phyloP scores from a whole-genome alignment of 805 yeast species.

The Starmera dryadoides region DNA sequence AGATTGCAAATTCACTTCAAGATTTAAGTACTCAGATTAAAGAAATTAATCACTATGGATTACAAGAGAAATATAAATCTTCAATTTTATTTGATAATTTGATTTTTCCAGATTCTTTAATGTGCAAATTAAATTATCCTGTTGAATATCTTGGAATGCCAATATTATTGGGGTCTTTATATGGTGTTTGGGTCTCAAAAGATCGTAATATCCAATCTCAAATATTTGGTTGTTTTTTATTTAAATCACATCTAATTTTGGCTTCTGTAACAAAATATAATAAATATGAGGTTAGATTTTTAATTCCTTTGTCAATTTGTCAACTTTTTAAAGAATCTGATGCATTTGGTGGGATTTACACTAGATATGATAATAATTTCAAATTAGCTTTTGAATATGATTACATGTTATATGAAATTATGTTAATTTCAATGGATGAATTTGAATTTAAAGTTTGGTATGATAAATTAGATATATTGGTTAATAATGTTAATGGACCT shows the following conservation, averaged over 20 bases:
- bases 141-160: slow-evolving; percentile 42
- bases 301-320: slow-evolving; percentile 39
- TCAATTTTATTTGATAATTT: slow-evolving; percentile 10
- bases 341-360: slow-evolving; percentile 23
- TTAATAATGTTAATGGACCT: slow-evolving; percentile 25
- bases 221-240: slow-evolving; percentile 32
- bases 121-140: slow-evolving; percentile 19
- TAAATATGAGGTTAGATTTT: slow-evolving; percentile 31
- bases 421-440: slow-evolving; percentile 25
- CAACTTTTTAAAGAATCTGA: slow-evolving; percentile 17
- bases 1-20: slow-evolving; percentile 10
- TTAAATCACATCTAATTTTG: slow-evolving; percentile 43
- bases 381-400: slow-evolving; percentile 41
- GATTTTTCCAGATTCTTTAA: slow-evolving; percentile 3
- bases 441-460: slow-evolving; percentile 37
- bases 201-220: slow-evolving; percentile 6
- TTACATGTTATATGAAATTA: slow-evolving; percentile 35
- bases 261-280: slow-evolving; percentile 20
- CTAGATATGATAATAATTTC: slow-evolving; percentile 25
- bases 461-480: slow-evolving; percentile 23
- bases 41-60: slow-evolving; percentile 23
- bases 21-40: slow-evolving; percentile 18
- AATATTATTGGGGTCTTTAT: slow-evolving; percentile 35
- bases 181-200: slow-evolving; percentile 30
- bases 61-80: slow-evolving; percentile 15